Base-by-base conservation (phyloP, 495 filamentous ascomycete species). In the Bacidia rubella region DNA sequence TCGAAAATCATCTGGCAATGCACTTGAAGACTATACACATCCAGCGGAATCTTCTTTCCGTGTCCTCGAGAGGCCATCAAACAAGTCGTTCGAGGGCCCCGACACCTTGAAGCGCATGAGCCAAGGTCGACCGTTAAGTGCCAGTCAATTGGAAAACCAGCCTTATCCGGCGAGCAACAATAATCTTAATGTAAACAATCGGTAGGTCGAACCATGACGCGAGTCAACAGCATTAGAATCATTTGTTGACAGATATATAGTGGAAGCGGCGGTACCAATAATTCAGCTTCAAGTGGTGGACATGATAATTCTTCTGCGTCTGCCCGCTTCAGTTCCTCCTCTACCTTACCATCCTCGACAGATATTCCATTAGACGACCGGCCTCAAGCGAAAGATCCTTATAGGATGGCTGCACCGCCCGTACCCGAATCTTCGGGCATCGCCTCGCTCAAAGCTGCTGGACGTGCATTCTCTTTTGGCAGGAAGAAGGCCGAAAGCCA, bases 401-500 rank as follows among this genome's bases (percentile, higher is more conserved):
- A 68, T 41, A 77, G 83, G 42, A 72, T 78, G 45, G 79, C 80
- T 12, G 64, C 74, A 21, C 81, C 81, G 19, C 74, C 75, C 22
- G 59, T 74, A 11, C 76, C 77, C 1, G 77, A 75, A 45, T 70
- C 75, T 45, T 62, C 63, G 17, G 65, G 64, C 19, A 50, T 50
- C 12, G 76, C 57, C 54, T 78, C 83, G 15, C 63, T 87, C 20
- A 80, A 78, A 54, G 73, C 81, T 24, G 83, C 82, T 45, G 80
- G 82, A 21, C 74, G 85, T 43, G 82, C 85, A 0, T 84, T 89
- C 54, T 90, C 85, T 0, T 87, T 86, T 60, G 83, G 78, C n/a
- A 70, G 71, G 46, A 78, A 76, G 52, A 74, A 68, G 40, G 53
- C 67, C 39, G 57, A 66, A 17, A 35, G 71, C 47, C 66, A 69